These are phyloP conservation scores for Tremella mesenterica DNA, from an alignment of 768 basidiomycete genomes.

Conservation along the genomic window DNA sequence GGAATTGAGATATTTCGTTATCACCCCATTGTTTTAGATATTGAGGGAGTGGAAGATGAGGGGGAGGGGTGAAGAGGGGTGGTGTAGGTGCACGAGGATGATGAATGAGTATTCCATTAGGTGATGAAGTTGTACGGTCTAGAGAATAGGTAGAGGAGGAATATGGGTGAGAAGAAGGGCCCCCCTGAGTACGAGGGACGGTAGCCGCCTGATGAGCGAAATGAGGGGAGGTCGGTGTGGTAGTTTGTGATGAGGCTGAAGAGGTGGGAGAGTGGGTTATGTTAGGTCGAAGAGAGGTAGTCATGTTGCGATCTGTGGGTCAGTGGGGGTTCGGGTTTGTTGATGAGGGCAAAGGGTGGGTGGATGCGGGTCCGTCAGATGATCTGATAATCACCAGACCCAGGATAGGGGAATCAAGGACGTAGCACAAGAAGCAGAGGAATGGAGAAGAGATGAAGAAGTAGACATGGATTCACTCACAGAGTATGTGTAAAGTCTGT, in stretches of 20 bases:
- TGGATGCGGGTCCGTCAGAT: too few species aligned
- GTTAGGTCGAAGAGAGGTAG: constrained; percentile 10
- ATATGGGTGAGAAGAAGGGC: constrained; percentile 9
- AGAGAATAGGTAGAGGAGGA: constrained; percentile 3
- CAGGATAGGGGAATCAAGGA: too few species aligned
- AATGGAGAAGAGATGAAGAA: too few species aligned
- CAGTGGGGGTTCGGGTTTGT: too few species aligned
- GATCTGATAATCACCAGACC: too few species aligned
- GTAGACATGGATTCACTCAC: too few species aligned
- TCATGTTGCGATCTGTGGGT: too few species aligned
- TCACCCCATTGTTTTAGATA: constrained; percentile 43
- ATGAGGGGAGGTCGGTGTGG: constrained; percentile 37
- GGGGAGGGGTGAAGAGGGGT: constrained; percentile 25
- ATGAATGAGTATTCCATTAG: constrained; percentile 6
- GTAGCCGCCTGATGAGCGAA: constrained; percentile 22
- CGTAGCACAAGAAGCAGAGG: too few species aligned
- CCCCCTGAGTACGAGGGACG: not conserved
- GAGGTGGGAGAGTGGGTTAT: constrained; percentile 27
- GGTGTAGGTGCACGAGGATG: constrained; percentile 32
- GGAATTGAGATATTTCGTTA: constrained; percentile 56
- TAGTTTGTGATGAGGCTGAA: constrained; percentile 27
- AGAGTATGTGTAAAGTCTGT: too few species aligned
- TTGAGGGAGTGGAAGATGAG: constrained; percentile 24
- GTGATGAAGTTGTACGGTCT: constrained; percentile 9
- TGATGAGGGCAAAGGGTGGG: too few species aligned